These are phyloP conservation scores for Lasiodiplodia citricola DNA, from an alignment of 2,329 filamentous ascomycete species.

Conservation along the genomic window DNA sequence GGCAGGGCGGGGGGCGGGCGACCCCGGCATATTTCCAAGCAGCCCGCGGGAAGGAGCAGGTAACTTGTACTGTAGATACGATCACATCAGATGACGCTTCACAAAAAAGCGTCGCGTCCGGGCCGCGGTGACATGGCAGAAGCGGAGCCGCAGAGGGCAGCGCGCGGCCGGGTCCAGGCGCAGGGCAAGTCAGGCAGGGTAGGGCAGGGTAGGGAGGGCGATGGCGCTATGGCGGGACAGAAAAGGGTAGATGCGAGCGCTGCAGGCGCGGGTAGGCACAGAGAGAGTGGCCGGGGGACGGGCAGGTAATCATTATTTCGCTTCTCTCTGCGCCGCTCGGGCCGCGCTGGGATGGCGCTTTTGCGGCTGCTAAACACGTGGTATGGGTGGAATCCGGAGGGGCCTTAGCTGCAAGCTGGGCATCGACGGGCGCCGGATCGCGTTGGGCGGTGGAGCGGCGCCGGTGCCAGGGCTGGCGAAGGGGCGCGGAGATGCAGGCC, in stretches of 20 bases:
- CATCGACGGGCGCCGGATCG: neutral
- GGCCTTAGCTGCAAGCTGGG: slow-evolving; percentile 1
- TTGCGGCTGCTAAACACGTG: slow-evolving; percentile 19
- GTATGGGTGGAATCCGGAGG: slow-evolving; percentile 3
- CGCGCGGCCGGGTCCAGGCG: slow-evolving; percentile 9
- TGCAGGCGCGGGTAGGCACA: neutral
- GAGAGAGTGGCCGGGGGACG: neutral
- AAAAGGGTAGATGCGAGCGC: neutral
- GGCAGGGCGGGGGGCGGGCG: neutral
- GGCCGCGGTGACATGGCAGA: slow-evolving; percentile 20
- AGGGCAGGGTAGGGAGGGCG: neutral
- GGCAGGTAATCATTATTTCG: slow-evolving; percentile 23
- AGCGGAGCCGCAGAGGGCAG: slow-evolving; percentile 18
- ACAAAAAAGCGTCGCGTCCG: slow-evolving; percentile 17
- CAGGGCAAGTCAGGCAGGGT: neutral
- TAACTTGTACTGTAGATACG: slow-evolving; percentile 13
- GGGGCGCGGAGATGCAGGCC: neutral
- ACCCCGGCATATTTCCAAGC: slow-evolving; percentile 20
- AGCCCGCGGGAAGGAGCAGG: neutral
- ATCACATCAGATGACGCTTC: slow-evolving; percentile 23
- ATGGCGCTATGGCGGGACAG: slow-evolving; percentile 7
- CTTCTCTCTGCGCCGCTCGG: slow-evolving; percentile 20
- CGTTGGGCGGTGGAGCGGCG: slow-evolving; percentile 9
- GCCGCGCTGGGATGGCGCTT: slow-evolving; percentile 13
- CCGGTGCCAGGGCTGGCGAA: neutral